Conservation (phyloP, 495 filamentous ascomycete genomes). For the Aspergillus bridgeri region DNA sequence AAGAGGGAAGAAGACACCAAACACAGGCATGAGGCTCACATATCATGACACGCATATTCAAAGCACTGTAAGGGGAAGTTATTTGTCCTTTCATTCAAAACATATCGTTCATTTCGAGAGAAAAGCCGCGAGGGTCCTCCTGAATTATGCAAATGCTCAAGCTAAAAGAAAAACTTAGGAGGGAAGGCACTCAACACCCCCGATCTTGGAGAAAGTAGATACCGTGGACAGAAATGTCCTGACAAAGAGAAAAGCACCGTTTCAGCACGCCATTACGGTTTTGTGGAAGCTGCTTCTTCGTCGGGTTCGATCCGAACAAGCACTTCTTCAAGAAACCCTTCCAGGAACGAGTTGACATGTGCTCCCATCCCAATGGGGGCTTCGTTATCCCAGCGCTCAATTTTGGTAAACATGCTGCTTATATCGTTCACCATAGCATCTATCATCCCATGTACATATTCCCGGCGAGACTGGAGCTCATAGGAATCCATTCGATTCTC, state of each 20-base stretch:
- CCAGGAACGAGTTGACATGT: conserved; percentile 79
- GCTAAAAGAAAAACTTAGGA: too few species aligned
- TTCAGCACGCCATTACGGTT: neutral
- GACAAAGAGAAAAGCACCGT: neutral
- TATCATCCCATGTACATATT: conserved; percentile 78
- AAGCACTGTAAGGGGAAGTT: neutral
- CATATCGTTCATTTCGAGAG: neutral
- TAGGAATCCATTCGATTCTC: conserved; percentile 11
- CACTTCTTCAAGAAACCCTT: conserved; percentile 91
- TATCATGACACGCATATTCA: conserved; percentile 9
- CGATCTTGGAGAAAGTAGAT: neutral
- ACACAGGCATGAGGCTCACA: conserved; percentile 3
- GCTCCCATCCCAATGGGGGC: conserved; percentile 88
- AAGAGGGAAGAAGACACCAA: neutral
- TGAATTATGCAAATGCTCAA: too few species aligned
- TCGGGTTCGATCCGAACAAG: conserved; percentile 89
- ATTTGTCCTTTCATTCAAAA: neutral
- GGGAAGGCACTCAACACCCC: too few species aligned
- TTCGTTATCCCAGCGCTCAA: conserved; percentile 79
- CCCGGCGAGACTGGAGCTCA: conserved; percentile 43
- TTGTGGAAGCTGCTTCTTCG: conserved; percentile 45
- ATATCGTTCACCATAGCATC: conserved; percentile 73
- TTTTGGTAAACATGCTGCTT: conserved; percentile 73
- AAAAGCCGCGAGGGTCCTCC: too few species aligned
- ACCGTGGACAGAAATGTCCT: neutral